phyloP scores from a whole-genome alignment of 352 stramenopile species.

The Pythium pyrilobum region DNA sequence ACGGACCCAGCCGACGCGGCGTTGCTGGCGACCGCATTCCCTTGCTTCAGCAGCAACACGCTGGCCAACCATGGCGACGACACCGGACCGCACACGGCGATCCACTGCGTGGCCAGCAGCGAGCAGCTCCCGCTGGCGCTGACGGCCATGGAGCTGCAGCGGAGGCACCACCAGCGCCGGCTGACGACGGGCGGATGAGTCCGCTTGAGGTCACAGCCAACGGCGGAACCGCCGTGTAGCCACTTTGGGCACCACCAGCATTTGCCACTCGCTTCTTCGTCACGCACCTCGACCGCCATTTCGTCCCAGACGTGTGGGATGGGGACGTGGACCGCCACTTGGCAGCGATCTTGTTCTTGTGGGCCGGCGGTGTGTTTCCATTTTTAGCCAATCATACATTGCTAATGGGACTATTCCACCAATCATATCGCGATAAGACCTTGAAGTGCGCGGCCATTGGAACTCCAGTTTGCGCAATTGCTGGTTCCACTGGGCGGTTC shows the following conservation, averaged over 20 bases:
- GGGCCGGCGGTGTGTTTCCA: background rate
- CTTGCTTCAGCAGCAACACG: constrained; percentile 23
- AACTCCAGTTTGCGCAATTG: constrained; percentile 24
- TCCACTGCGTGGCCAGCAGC: constrained; percentile 18
- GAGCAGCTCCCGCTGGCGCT: constrained; percentile 28
- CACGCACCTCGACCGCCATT: too few species aligned
- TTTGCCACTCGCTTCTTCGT: too few species aligned
- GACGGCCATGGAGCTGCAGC: constrained; percentile 14
- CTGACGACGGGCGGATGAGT: too few species aligned
- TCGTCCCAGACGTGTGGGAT: background rate
- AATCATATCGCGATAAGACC: constrained; percentile 6
- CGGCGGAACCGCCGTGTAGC: too few species aligned
- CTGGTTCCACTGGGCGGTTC: background rate
- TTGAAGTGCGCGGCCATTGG: constrained; percentile 16
- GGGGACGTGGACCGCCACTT: background rate
- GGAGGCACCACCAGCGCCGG: background rate
- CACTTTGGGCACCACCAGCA: too few species aligned
- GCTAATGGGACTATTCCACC: background rate
- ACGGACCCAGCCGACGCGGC: constrained; percentile 4
- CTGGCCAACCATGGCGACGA: constrained; percentile 7
- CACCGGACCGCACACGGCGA: background rate
- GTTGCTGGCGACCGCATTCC: background rate
- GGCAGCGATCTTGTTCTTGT: constrained; percentile 23
- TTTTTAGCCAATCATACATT: background rate
- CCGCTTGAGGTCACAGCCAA: too few species aligned